A percentile compares a stretch with the other conserved stretches of the same genome.
These are phyloP conservation scores for Naganishia vaughanmartiniae DNA, from an alignment of 768 basidiomycete species.

Conservation along the genomic window DNA sequence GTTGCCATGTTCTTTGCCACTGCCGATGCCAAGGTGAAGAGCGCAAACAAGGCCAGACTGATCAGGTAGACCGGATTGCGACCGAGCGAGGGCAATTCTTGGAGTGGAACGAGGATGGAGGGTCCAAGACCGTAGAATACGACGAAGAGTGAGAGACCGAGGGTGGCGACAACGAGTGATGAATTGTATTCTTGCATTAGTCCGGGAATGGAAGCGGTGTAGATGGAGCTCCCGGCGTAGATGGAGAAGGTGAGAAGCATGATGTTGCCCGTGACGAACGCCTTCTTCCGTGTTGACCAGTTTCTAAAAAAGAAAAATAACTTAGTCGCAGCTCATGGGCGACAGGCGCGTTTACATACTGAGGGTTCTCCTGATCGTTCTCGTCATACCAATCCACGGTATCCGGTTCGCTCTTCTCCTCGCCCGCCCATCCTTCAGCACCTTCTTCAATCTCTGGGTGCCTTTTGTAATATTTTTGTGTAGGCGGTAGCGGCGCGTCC, in stretches of 20 bases:
- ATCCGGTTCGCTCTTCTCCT: constrained; percentile 22
- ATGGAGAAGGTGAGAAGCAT: constrained; percentile 39
- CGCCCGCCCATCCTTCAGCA: constrained; percentile 20
- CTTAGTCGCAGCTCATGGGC: neutral
- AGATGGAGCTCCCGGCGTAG: constrained; percentile 37
- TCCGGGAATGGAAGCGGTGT: constrained; percentile 35
- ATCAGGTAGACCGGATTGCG: constrained; percentile 38
- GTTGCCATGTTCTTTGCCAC: constrained; percentile 37
- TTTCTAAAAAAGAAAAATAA: constrained; percentile 13
- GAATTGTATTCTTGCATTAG: constrained; percentile 39
- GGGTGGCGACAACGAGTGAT: constrained; percentile 31
- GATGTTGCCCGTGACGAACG: constrained; percentile 35
- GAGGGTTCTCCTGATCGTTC: constrained; percentile 40
- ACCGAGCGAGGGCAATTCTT: constrained; percentile 40
- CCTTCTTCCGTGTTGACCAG: constrained; percentile 36
- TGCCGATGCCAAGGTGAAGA: constrained; percentile 23
- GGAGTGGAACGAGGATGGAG: constrained; percentile 38
- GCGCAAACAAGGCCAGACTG: constrained; percentile 36
- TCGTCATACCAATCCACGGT: constrained; percentile 41
- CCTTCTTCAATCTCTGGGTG: constrained; percentile 6
- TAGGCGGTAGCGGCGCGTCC: constrained; percentile 5
- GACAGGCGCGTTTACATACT: constrained; percentile 28
- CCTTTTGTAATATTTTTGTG: constrained; percentile 5
- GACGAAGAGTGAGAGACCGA: constrained; percentile 42
- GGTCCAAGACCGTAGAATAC: constrained; percentile 36